Base-by-base conservation (phyloP, 495 filamentous ascomycete genomes). In the Wilcoxina mikolae region DNA sequence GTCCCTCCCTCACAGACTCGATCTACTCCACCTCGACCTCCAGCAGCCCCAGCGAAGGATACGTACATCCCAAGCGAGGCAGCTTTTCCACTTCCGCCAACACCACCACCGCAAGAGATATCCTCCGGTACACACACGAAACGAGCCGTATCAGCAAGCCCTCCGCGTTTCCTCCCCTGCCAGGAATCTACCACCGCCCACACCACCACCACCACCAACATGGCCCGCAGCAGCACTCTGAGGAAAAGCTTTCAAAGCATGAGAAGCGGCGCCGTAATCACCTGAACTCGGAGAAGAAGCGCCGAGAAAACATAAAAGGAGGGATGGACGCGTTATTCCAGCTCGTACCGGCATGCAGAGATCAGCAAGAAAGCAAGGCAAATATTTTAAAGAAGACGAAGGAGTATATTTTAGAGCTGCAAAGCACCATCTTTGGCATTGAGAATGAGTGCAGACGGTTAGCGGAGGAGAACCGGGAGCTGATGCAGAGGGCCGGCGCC, bases 241-340 rank as follows among this genome's bases (percentile, higher is more conserved):
- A 63, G 28, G 61, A 61, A 23, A 61, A 61, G 48, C 48, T 61
- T 17, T 58, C 61, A 7, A 65, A 65, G 43, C 58, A 61, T 22
- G 64, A 66, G 49, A 66, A 66, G 44, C 56, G 64, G 15, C 58
- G 63, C 15, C 54, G 58, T n/a, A 62, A 59, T 18, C 64, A 66
- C 20, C 52, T 65, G 4, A 66, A 62, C 35, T 65, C 62, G 18
- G 64, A 66, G 50, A 65, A 66, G 44, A 62, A 58, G 43, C 56
- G 64, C 15, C 53, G 64, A n/a, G 62, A 65, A 51, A 66, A 61
- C 23, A 66, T 66, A 4, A 66, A 66, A 46, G 56, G 61, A 49
- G 64, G 62, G n/a, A 65, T 66, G 64, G 59, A 66, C 26, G 63
- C 63, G 15, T 47, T 66, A 44, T 56, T 66, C 20, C 57, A 65